These are phyloP conservation scores for Anastatica hierochuntica DNA, from an alignment of 345 rosid species.

Conservation along the genomic window DNA sequence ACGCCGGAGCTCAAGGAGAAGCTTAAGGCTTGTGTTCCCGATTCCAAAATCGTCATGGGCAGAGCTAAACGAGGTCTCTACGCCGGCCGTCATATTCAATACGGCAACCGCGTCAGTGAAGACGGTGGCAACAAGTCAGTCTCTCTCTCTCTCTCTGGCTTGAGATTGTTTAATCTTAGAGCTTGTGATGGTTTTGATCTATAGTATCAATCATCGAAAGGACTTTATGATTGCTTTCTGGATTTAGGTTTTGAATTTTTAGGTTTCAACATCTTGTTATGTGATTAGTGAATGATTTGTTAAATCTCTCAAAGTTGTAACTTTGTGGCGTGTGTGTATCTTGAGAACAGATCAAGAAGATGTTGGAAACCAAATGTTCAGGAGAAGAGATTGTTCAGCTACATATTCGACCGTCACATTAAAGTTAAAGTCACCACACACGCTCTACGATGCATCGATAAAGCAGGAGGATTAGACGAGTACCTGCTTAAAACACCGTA, in stretches of 20 bases:
- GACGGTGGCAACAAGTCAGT: constrained; percentile 88
- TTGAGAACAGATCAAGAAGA: constrained; percentile 52
- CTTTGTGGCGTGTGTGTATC: constrained; percentile 4
- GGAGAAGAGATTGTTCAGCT: constrained; percentile 86
- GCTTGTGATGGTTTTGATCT: not conserved
- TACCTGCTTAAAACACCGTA: constrained; percentile 89
- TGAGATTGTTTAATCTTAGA: not conserved
- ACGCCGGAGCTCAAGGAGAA: constrained; percentile 52
- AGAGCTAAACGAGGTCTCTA: constrained; percentile 81
- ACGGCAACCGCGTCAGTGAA: constrained; percentile 82
- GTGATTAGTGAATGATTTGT: not conserved
- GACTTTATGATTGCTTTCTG: not conserved
- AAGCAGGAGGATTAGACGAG: constrained; percentile 97
- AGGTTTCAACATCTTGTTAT: too few species aligned
- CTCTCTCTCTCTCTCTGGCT: not conserved
- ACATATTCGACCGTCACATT: constrained; percentile 79
- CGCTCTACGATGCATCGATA: constrained; percentile 94
- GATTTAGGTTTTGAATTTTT: not conserved
- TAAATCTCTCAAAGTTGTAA: constrained; percentile 2
- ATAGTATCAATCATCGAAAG: not conserved
- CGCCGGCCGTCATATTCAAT: constrained; percentile 90
- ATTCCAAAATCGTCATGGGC: constrained; percentile 61
- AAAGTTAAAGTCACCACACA: constrained; percentile 85
- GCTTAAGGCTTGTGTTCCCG: constrained; percentile 61
- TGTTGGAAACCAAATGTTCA: constrained; percentile 92